Conservation (phyloP, 2,329 filamentous ascomycete genomes). For the Clonostachys rhizophaga region DNA sequence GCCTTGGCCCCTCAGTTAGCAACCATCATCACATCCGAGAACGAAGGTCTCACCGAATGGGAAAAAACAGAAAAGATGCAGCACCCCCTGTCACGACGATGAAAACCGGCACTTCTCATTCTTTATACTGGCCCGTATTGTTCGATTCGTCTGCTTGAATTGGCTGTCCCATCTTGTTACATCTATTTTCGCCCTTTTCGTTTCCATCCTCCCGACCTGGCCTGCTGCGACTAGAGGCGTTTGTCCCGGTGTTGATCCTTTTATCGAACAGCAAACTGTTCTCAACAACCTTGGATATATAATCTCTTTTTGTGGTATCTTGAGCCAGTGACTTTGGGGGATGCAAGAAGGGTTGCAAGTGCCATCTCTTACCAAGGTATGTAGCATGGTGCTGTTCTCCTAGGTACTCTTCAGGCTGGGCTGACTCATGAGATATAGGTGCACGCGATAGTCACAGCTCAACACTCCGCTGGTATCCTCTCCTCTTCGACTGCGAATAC, state of each 20-base stretch:
- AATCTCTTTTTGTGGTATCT: constrained; percentile 4
- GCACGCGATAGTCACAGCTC: background rate
- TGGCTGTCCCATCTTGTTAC: constrained; percentile 12
- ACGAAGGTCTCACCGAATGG: background rate
- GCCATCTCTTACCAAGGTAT: too few species aligned
- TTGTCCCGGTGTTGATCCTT: constrained; percentile 8
- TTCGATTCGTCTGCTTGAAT: constrained; percentile 52
- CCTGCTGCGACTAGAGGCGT: background rate
- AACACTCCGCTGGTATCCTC: constrained; percentile 2
- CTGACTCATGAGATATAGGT: background rate
- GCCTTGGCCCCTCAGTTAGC: background rate
- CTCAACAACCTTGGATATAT: constrained; percentile 11
- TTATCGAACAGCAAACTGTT: constrained; percentile 5
- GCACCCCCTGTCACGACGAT: constrained; percentile 43
- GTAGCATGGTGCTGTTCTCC: too few species aligned
- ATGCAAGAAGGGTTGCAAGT: constrained; percentile 3
- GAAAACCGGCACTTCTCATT: constrained; percentile 46
- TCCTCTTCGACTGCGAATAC: constrained; percentile 2
- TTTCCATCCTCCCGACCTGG: constrained; percentile 1
- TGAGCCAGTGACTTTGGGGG: background rate
- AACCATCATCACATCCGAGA: background rate
- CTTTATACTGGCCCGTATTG: constrained; percentile 43
- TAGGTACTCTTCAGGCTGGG: too few species aligned
- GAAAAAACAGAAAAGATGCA: constrained; percentile 1
- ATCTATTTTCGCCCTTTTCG: background rate